Conservation (phyloP, 164 flowering plant species). For the Annona cherimola region DNA sequence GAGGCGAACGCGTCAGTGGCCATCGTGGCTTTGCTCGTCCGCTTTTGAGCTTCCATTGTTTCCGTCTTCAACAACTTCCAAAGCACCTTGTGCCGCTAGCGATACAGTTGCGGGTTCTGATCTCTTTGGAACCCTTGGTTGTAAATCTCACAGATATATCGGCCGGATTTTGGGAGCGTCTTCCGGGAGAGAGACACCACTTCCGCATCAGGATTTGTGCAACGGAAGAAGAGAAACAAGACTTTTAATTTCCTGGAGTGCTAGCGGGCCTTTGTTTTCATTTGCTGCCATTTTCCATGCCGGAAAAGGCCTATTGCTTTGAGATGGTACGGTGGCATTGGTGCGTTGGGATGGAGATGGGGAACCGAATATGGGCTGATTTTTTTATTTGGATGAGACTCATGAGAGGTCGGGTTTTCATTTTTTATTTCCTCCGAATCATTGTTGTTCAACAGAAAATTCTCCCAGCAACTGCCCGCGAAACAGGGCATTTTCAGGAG, state of each 20-base stretch:
- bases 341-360: conserved; percentile 15
- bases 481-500: too few species aligned
- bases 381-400: background rate
- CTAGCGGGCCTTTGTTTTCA: conserved; percentile 72
- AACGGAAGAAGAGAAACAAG: background rate
- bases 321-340: conserved; percentile 24
- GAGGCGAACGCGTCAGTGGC: too few species aligned
- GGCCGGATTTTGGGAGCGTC: conserved; percentile 81
- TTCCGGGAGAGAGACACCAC: conserved; percentile 88
- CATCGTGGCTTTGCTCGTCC: conserved; percentile 11
- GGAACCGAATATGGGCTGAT: conserved; percentile 29
- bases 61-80: conserved; percentile 94
- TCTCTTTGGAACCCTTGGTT: conserved; percentile 73
- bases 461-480: too few species aligned
- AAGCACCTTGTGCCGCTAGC: conserved; percentile 88
- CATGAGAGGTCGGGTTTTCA: too few species aligned
- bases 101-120: conserved; percentile 60
- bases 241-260: conserved; percentile 48
- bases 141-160: conserved; percentile 97
- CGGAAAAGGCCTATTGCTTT: conserved; percentile 36
- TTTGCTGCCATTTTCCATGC: conserved; percentile 40
- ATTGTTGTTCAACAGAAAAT: too few species aligned
- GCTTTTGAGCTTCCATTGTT: conserved; percentile 56
- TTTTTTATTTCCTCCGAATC: too few species aligned
- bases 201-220: conserved; percentile 92